phyloP scores from a whole-genome alignment of 768 basidiomycete species.

The Kwoniella newhampshirensis region DNA sequence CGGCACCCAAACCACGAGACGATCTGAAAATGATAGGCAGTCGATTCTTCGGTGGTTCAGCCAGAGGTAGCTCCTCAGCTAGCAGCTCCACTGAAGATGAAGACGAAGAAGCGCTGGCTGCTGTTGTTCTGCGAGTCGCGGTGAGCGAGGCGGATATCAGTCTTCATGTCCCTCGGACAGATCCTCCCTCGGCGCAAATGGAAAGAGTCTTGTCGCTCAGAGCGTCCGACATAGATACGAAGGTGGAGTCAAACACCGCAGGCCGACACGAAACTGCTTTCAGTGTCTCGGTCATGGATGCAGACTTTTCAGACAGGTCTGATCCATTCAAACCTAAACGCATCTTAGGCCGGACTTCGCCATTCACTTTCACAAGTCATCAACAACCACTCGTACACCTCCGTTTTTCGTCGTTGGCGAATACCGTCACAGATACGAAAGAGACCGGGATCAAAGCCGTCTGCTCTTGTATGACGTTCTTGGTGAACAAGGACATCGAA shows the following conservation, averaged over 20 bases:
- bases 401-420: conserved; percentile 65
- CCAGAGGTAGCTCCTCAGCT: conserved; percentile 40
- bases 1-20: conserved; percentile 56
- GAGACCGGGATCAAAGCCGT: conserved; percentile 71
- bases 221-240: conserved; percentile 64
- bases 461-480: conserved; percentile 65
- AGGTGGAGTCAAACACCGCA: conserved; percentile 68
- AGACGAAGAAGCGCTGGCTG: conserved; percentile 18
- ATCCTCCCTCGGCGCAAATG: conserved; percentile 24
- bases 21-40: conserved; percentile 70
- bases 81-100: conserved; percentile 36
- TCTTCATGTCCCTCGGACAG: conserved; percentile 59
- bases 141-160: conserved; percentile 55
- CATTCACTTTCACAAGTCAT: conserved; percentile 57
- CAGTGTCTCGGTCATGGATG: conserved; percentile 64
- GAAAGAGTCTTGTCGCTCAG: conserved; percentile 55
- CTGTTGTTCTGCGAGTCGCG: conserved; percentile 21
- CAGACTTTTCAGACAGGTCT: conserved; percentile 61
- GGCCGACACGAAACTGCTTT: conserved; percentile 74
- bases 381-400: conserved; percentile 49
- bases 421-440: conserved; percentile 67
- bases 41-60: conserved; percentile 58
- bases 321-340: conserved; percentile 49
- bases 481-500: conserved; percentile 62
- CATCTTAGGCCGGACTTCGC: conserved; percentile 62